Evolutionary conservation across 495 filamentous ascomycete genomes (phyloP).

Genomic region (Aspergillus heteromorphus): DNA sequence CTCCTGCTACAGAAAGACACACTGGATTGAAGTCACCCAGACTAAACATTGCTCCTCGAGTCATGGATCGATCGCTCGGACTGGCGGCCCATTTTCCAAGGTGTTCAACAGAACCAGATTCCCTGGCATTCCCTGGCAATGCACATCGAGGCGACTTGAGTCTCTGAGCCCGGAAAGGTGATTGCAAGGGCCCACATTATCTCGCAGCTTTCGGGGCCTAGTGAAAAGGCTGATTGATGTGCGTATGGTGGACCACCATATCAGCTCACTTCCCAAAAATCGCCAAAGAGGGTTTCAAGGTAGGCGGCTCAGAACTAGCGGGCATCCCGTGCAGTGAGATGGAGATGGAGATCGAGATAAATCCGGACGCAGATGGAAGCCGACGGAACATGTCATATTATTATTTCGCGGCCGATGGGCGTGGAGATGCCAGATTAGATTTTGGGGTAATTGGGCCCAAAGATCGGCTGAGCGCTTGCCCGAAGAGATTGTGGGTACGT

Average conservation of each 20-base stretch:
- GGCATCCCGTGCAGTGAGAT: neutral
- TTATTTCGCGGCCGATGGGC: neutral
- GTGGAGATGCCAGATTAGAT: neutral
- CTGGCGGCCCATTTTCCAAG: too few species aligned
- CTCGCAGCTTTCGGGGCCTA: too few species aligned
- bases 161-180: too few species aligned
- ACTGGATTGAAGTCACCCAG: too few species aligned
- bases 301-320: neutral
- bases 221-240: too few species aligned
- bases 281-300: neutral
- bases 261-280: neutral
- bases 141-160: too few species aligned
- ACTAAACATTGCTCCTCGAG: too few species aligned
- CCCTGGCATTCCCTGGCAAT: too few species aligned
- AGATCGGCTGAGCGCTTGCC: neutral
- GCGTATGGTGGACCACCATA: neutral
- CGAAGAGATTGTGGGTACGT: neutral
- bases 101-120: too few species aligned
- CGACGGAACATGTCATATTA: conserved; percentile 1
- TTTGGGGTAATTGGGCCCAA: neutral
- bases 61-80: too few species aligned
- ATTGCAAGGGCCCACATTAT: too few species aligned
- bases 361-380: neutral
- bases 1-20: too few species aligned
- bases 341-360: neutral